A percentile compares a stretch with the other conserved stretches of the same genome.
phyloP scores from a whole-genome alignment of 352 stramenopile genomes.

The Phytophthora europaea region DNA sequence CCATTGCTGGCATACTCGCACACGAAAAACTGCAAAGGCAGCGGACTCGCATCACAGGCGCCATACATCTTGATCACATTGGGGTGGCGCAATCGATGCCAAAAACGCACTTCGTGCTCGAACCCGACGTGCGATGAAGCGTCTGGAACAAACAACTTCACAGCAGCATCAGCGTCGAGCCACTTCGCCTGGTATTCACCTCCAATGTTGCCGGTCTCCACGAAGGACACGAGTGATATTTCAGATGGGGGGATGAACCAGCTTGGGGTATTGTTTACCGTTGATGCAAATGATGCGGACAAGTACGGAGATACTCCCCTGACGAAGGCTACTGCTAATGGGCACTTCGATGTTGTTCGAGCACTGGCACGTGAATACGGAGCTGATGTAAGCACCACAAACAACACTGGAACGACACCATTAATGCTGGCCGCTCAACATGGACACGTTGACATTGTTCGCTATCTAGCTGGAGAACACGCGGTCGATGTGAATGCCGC shows the following conservation, averaged over 20 bases:
- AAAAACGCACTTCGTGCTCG: background rate
- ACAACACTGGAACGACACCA: constrained; percentile 6
- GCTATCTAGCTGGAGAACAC: background rate
- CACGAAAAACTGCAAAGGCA: constrained; percentile 1
- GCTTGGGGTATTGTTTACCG: background rate
- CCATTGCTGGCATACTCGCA: background rate
- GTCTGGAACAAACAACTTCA: constrained; percentile 4
- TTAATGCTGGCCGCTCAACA: constrained; percentile 1
- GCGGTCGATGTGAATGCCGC: background rate
- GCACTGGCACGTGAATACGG: background rate
- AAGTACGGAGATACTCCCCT: background rate
- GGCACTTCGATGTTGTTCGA: background rate
- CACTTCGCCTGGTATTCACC: background rate
- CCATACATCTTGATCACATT: constrained; percentile 8
- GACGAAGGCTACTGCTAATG: background rate
- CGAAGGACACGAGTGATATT: constrained; percentile 8
- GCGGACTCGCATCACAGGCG: background rate
- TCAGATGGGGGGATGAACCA: background rate
- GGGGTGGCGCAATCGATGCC: constrained; percentile 6
- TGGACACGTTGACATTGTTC: background rate
- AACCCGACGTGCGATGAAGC: background rate
- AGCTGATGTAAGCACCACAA: constrained; percentile 1
- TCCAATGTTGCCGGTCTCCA: background rate
- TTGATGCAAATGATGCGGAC: background rate
- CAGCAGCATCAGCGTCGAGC: constrained; percentile 1